These are phyloP conservation scores for Xanthoconium separans DNA, from an alignment of 1,284 basidiomycete genomes.

Conservation along the genomic window DNA sequence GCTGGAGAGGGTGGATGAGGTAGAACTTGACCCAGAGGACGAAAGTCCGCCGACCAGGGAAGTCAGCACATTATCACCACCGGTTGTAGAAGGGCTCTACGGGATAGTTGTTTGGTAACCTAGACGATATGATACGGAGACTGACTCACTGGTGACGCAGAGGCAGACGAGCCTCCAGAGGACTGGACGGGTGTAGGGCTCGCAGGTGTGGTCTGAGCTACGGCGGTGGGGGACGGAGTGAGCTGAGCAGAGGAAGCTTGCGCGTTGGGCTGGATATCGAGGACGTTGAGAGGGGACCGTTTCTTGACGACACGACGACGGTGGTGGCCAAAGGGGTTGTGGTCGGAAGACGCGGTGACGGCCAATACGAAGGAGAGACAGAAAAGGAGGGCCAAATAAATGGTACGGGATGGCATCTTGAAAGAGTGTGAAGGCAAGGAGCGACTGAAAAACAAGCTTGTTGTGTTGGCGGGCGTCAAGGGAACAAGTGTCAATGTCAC, in stretches of 20 bases:
- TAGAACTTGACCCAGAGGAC: conserved; percentile 16
- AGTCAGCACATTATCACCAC: conserved; percentile 2
- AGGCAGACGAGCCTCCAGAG: conserved; percentile 9
- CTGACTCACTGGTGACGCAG: conserved; percentile 24
- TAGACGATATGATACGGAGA: neutral
- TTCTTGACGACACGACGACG: conserved; percentile 69
- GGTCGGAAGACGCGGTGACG: conserved; percentile 43
- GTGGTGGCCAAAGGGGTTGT: conserved; percentile 41
- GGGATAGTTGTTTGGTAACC: conserved; percentile 7
- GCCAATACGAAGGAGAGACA: conserved; percentile 51
- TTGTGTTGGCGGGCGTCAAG: too few relatives aligned
- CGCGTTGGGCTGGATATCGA: conserved; percentile 9
- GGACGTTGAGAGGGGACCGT: conserved; percentile 38
- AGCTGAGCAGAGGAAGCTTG: conserved; percentile 17
- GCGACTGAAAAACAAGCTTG: neutral
- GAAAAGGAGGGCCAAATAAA: conserved; percentile 63
- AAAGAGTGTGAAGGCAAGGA: conserved; percentile 5
- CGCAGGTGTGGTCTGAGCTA: conserved; percentile 11
- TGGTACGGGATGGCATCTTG: neutral
- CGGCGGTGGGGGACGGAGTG: conserved; percentile 9
- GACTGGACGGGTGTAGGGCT: conserved; percentile 16
- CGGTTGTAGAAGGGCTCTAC: conserved; percentile 18
- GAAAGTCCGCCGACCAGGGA: conserved; percentile 11
- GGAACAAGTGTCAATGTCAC: conserved; percentile 5
- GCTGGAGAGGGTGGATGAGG: conserved; percentile 14